These are phyloP conservation scores for Chamaecyparis obtusa DNA, from an alignment of 75 land plant genomes.

Conservation along the genomic window DNA sequence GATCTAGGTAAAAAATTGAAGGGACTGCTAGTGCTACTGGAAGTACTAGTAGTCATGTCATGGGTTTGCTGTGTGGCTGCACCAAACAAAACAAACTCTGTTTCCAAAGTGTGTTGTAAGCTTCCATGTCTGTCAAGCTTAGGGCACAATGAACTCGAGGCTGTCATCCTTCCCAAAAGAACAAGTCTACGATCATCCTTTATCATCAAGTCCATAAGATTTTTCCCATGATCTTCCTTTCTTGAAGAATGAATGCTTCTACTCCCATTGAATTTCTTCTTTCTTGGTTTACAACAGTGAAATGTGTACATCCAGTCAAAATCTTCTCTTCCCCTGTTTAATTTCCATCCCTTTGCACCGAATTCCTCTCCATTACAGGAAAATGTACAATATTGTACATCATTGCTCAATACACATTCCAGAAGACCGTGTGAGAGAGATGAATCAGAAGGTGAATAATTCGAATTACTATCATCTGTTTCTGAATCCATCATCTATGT, in stretches of 20 bases:
- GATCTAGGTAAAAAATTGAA: not conserved
- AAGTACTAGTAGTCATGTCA: not conserved
- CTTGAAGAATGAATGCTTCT: slow-evolving; percentile 20
- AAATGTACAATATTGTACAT: slow-evolving; percentile 48
- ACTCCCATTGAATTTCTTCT: slow-evolving; percentile 42
- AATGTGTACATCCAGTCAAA: slow-evolving; percentile 38
- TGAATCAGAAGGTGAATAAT: not conserved
- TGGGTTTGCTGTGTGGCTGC: slow-evolving; percentile 11
- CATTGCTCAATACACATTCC: slow-evolving; percentile 40
- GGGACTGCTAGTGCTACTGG: not conserved
- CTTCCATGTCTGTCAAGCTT: not conserved
- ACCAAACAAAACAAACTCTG: slow-evolving; percentile 47
- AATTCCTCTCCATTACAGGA: slow-evolving; percentile 31
- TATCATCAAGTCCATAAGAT: not conserved
- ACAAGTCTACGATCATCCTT: slow-evolving; percentile 20
- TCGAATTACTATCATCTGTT: not conserved
- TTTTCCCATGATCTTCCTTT: slow-evolving; percentile 3
- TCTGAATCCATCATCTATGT: not conserved
- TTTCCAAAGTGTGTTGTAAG: not conserved
- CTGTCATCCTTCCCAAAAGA: slow-evolving; percentile 52
- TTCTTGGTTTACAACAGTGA: slow-evolving; percentile 30
- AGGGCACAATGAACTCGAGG: slow-evolving; percentile 22
- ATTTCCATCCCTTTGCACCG: slow-evolving; percentile 34
- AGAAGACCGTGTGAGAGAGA: slow-evolving; percentile 32
- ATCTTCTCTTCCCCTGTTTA: slow-evolving; percentile 26